These are phyloP conservation scores for Wickerhamomyces canadensis DNA, from an alignment of 805 yeast genomes.

Conservation along the genomic window DNA sequence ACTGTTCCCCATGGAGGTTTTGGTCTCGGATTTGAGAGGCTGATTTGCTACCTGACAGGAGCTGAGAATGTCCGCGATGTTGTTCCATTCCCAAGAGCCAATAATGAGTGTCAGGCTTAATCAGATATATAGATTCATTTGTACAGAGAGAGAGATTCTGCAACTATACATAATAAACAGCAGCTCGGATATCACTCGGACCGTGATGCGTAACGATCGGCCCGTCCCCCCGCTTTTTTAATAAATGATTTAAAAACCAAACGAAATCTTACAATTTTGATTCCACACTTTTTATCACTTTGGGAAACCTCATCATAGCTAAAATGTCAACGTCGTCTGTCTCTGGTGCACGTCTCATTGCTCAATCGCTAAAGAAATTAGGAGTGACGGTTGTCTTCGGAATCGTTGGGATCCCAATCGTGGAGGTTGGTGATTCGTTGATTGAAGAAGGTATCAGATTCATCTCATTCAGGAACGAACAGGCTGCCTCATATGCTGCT, in stretches of 20 bases:
- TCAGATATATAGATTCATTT: neutral
- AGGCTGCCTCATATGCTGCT: constrained; percentile 73
- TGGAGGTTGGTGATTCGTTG: constrained; percentile 61
- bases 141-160: too few relatives aligned
- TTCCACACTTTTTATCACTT: too few relatives aligned
- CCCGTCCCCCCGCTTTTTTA: too few relatives aligned
- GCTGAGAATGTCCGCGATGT: constrained; percentile 81
- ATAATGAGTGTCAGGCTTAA: constrained; percentile 36
- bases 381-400: constrained; percentile 61
- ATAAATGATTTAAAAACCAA: too few relatives aligned
- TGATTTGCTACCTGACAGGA: constrained; percentile 66
- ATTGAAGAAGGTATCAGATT: constrained; percentile 49
- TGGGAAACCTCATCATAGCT: too few relatives aligned
- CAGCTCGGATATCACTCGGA: too few relatives aligned
- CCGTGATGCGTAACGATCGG: too few relatives aligned
- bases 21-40: constrained; percentile 91
- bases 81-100: constrained; percentile 80
- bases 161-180: too few relatives aligned
- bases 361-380: constrained; percentile 38
- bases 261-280: too few relatives aligned
- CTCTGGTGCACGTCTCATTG: constrained; percentile 43
- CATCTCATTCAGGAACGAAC: constrained; percentile 63
- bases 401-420: constrained; percentile 71
- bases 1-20: constrained; percentile 94
- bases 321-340: constrained; percentile 1